Conservation (phyloP, 306 rosid species). For the Gastrolobium bilobum region DNA sequence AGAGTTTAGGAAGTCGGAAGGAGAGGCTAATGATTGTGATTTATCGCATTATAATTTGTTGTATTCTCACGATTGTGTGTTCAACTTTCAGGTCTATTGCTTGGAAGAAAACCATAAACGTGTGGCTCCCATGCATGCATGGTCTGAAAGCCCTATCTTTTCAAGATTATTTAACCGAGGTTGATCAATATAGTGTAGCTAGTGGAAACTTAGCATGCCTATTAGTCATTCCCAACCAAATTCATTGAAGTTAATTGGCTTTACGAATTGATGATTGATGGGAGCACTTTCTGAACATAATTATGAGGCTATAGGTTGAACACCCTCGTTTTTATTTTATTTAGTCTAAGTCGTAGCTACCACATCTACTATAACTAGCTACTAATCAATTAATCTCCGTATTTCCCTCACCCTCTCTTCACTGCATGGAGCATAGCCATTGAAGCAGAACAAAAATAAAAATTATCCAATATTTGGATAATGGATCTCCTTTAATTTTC, state of each 20-base stretch:
- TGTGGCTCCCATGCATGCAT: conserved; percentile 50
- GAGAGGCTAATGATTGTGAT: conserved; percentile 51
- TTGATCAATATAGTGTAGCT: neutral
- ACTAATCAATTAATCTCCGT: neutral
- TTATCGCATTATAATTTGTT: conserved; percentile 21
- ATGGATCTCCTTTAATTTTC: neutral
- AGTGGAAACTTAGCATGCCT: conserved; percentile 18
- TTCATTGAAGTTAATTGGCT: conserved; percentile 22
- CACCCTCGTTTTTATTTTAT: neutral
- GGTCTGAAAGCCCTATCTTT: neutral
- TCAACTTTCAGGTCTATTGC: conserved; percentile 18
- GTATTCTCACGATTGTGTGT: conserved; percentile 3
- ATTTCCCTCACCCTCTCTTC: no score
- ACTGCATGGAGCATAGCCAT: neutral
- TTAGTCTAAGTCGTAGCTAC: neutral
- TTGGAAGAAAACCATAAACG: conserved; percentile 40
- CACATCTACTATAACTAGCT: conserved; percentile 17
- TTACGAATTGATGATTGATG: conserved; percentile 5
- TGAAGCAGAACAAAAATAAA: neutral
- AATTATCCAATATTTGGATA: neutral
- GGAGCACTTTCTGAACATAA: conserved; percentile 17
- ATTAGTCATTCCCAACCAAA: conserved; percentile 26
- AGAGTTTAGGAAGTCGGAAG: conserved; percentile 19
- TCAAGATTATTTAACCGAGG: neutral
- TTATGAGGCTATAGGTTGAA: conserved; percentile 26